Base-by-base conservation (phyloP, 306 rosid species). In the Nissolia schottii region DNA sequence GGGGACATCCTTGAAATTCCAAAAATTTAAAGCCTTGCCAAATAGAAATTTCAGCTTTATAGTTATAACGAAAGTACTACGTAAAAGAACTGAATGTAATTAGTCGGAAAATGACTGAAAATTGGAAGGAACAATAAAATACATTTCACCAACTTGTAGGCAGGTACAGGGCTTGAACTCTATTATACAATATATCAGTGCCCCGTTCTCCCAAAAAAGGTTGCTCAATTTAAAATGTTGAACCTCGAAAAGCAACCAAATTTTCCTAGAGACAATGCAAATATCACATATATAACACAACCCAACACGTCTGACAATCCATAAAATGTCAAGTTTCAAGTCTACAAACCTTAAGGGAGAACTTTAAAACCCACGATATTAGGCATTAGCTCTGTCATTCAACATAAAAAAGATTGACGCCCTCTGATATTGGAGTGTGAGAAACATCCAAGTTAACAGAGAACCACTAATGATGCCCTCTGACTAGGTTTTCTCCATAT, bases 171-270 rank as follows among this genome's bases (percentile, higher is more conserved):
- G 53, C 66, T 43, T 58, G 1, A 34, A 55, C 74, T 9, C 79
- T 79, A 83, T 67, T 57, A 71, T 79, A 79, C 87, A 83, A 74
- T 49, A 49, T 45, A 64, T 72, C 83, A 64, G 40, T 51, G 16
- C 29, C 43, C 35, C 20, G 16, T 76, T 72, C 62, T 62, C 69
- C 84, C 81, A 8, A 45, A 40, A 71, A 67, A 18, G 80, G 68
- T 29, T 54, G 82, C 74, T 71, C 60, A n/a, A 15, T 29, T 61
- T 43, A 46, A 67, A 69, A 37, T 46, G 66, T 66, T 34, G 58
- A 76, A 67, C 60, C 66, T 54, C 67, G 46, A 58, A 64, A 49
- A 25, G 68, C 83, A 75, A 54, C 76, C 71, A 61, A 27, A 29
- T 65, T 65, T 66, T 67, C 82, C 73, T 65, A 79, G 22, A 67